These are phyloP conservation scores for Pezicula rhizophila DNA, from an alignment of 2,329 filamentous ascomycete species.

Conservation along the genomic window DNA sequence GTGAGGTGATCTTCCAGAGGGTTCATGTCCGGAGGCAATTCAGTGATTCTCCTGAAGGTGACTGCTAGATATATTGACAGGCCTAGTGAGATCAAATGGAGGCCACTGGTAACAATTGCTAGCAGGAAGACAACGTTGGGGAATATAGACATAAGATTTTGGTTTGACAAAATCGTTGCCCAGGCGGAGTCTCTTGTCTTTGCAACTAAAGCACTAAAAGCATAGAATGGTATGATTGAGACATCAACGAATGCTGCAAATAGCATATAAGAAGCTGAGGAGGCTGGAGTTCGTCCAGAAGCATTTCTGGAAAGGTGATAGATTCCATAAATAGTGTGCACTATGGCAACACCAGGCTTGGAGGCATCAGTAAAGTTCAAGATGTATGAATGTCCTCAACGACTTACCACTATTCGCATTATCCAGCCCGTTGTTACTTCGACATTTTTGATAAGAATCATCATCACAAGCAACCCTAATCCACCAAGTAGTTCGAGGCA, in stretches of 20 bases:
- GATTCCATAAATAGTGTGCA: constrained; percentile 70
- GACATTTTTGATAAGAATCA: constrained; percentile 69
- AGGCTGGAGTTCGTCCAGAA: constrained; percentile 66
- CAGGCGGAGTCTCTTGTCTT: constrained; percentile 42
- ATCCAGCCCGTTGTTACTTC: constrained; percentile 65
- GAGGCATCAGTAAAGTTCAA: constrained; percentile 15
- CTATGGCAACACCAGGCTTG: constrained; percentile 68
- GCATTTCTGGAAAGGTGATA: constrained; percentile 72
- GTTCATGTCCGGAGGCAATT: constrained; percentile 90
- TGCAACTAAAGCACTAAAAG: constrained; percentile 44
- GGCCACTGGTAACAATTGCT: constrained; percentile 53
- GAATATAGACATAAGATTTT: constrained; percentile 50
- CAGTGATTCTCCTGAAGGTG: constrained; percentile 75
- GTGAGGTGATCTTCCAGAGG: constrained; percentile 83
- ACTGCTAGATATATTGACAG: constrained; percentile 71
- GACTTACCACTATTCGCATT: constrained; percentile 66
- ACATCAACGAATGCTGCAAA: constrained; percentile 73
- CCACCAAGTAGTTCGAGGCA: constrained; percentile 62
- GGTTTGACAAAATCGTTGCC: constrained; percentile 60
- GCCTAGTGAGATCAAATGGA: constrained; percentile 65
- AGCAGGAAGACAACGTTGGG: constrained; percentile 63
- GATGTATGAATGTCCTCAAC: background rate
- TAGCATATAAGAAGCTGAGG: constrained; percentile 81
- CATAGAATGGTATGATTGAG: constrained; percentile 47
- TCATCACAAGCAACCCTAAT: constrained; percentile 64